Conservation (phyloP, 2,329 filamentous ascomycete genomes). For the Colletotrichum karsti region DNA sequence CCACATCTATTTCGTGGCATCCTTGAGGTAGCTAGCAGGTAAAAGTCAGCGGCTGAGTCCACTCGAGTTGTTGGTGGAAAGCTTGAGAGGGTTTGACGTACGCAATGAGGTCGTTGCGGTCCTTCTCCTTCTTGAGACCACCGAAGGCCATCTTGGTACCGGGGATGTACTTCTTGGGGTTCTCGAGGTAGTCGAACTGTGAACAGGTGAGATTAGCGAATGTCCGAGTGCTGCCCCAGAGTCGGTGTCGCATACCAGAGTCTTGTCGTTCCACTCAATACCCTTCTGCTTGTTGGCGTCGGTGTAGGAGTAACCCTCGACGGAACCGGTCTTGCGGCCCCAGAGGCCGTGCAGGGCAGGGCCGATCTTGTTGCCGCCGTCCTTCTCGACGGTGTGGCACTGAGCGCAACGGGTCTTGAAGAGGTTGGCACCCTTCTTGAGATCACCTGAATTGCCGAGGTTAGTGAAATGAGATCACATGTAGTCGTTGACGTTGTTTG, state of each 20-base stretch:
- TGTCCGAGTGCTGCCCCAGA: background rate
- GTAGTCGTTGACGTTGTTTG: background rate
- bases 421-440: slow-evolving; percentile 96
- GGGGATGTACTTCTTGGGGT: slow-evolving; percentile 99
- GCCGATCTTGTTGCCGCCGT: slow-evolving; percentile 97
- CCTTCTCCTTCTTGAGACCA: slow-evolving; percentile 99
- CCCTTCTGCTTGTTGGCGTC: slow-evolving; percentile 99
- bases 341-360: slow-evolving; percentile 97
- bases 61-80: background rate
- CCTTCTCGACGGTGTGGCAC: slow-evolving; percentile 95
- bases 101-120: slow-evolving; percentile 98
- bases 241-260: slow-evolving; percentile 70
- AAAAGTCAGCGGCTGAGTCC: slow-evolving; percentile 33
- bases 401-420: slow-evolving; percentile 99
- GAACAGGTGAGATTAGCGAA: slow-evolving; percentile 27
- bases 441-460: slow-evolving; percentile 70
- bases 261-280: slow-evolving; percentile 85
- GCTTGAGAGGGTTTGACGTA: slow-evolving; percentile 59
- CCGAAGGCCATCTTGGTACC: slow-evolving; percentile 99
- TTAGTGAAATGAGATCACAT: slow-evolving; percentile 19
- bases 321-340: slow-evolving; percentile 91
- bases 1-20: slow-evolving; percentile 71
- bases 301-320: slow-evolving; percentile 95
- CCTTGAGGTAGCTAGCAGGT: slow-evolving; percentile 69
- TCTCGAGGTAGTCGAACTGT: slow-evolving; percentile 98